Base-by-base conservation (phyloP, 2,329 filamentous ascomycete genomes). In the Ophiognomonia clavigignenti-juglandacearum region DNA sequence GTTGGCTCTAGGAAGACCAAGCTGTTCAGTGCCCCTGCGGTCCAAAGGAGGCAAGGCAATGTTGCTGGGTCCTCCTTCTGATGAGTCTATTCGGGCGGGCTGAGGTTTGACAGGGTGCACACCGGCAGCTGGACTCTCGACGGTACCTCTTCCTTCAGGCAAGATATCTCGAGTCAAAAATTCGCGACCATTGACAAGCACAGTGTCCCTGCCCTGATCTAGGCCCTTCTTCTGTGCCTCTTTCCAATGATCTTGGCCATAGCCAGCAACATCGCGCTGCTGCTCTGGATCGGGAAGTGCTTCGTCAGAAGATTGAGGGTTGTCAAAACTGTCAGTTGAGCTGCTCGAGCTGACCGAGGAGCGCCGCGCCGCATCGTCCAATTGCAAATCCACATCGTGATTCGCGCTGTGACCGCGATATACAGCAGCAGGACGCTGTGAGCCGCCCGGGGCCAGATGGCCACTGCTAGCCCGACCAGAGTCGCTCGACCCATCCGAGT, bases 161-260 rank as follows among this genome's bases (percentile, higher is more conserved):
- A 80, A 75, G 44, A 84, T 69, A 50, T 78, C 73, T 26, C 80
- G 77, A 16, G 88, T 61, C 22, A 96, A 72, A 6, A 91, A 80
- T 63, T 96, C 91, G 39, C 78, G 80, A 14, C 82, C 76, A 47
- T 78, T 73, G 37, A 86, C 67, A 18, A 92, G 69, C 19, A 81
- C 72, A 0, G 88, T 86, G 63, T 95, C 89, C 43, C 87, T 80
- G 3, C 80, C 86, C 32, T 73, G 71, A 40, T 80, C 80, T 20
- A 78, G 59, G 3, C 82, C 84, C 27, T 75, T 72, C 51, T 77
- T 69, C 54, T 84, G 73, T 18, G 86, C 79, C 20, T 69, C 70
- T 52, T 82, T 82, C 82, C 91, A 87, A 45, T 83, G 81, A 61
- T 97, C 92, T 4, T 73, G 59, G 1, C 90, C 90, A 48, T 83